Percentiles rank a stretch among this genome's conserved stretches.
These are phyloP conservation scores for Leccinum arenicola DNA, from an alignment of 768 basidiomycete species.

Conservation along the genomic window DNA sequence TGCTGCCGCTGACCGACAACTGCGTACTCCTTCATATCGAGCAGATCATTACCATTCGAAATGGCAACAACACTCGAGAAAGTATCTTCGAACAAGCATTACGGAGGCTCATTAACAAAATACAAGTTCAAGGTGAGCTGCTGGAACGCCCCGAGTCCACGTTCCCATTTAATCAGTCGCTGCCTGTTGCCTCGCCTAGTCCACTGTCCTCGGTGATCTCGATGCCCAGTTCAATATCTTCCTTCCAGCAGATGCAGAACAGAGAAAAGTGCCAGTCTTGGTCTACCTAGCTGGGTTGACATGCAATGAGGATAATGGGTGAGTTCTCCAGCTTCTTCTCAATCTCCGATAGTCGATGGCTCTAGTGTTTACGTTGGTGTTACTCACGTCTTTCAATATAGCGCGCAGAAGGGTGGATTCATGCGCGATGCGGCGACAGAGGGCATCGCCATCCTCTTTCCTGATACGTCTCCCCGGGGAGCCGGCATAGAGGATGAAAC, in stretches of 20 bases:
- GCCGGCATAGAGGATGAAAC: conserved; percentile 83
- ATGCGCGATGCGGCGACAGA: conserved; percentile 80
- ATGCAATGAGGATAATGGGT: conserved; percentile 95
- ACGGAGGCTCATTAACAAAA: conserved; percentile 78
- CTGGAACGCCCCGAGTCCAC: not conserved
- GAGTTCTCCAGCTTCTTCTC: conserved; percentile 17
- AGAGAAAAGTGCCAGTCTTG: conserved; percentile 65
- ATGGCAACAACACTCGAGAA: conserved; percentile 50
- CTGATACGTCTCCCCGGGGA: conserved; percentile 94
- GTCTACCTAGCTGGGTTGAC: conserved; percentile 88
- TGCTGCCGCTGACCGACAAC: not conserved
- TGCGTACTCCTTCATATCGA: not conserved
- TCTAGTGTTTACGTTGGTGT: not conserved
- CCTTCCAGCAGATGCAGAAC: conserved; percentile 60
- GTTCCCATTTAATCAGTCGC: not conserved
- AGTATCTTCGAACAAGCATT: conserved; percentile 74
- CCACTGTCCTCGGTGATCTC: conserved; percentile 64
- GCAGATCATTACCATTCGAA: not conserved
- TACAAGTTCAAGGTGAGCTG: conserved; percentile 74
- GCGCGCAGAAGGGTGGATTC: conserved; percentile 93
- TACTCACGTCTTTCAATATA: conserved; percentile 26
- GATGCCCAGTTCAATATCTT: conserved; percentile 86
- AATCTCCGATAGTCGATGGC: not conserved
- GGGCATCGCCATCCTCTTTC: conserved; percentile 84
- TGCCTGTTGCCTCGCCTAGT: conserved; percentile 40